Base-by-base conservation (phyloP, 768 basidiomycete species). In the Termitomyces heimii region DNA sequence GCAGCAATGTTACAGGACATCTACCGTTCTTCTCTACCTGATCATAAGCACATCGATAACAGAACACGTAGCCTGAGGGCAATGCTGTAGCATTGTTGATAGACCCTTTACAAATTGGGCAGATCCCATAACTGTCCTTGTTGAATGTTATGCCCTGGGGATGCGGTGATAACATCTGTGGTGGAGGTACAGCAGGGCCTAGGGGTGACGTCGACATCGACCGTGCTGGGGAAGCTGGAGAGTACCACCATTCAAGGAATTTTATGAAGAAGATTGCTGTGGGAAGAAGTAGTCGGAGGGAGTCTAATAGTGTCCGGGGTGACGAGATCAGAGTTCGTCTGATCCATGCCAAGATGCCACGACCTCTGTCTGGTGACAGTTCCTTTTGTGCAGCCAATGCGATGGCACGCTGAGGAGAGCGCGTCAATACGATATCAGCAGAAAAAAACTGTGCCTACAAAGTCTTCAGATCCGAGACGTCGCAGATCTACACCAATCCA, bases 221-320 rank as follows among this genome's bases (percentile, higher is more conserved):
- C 40, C 85, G 83, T 18, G 89, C 91, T 4, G 89, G 94, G 12
- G 92, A 97, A 44, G 82, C 81, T 22, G 97, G 94, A 4, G 94
- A 95, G 67, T 98, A 98, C 94, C 96, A 99, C 94, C 97, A 99
- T 72, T 98, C 94, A 46, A 97, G 77, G 72, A 98, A 95, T 71
- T 94, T 96, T 76, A 99, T 78, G 68, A 92, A 90, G 71, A 99
- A 96, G 57, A 99, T 94, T 42, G 89, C 88, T 20, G 87, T 89
- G 16, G 92, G 96, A 34, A 94, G 81, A 46, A 92, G 77, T 47
- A 91, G 73, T 58, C 86, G 83, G 39, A 94, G 75, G 2, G 90
- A 92, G 68, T 94, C 89, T 32, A 94, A 77, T 9, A 89, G 63
- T 43, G 86, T 70, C 49, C 77, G 81, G 7, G 89, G 91, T 7